These are phyloP conservation scores for Neurospora crassa DNA, from an alignment of 2,329 filamentous ascomycete species.

Conservation along the genomic window DNA sequence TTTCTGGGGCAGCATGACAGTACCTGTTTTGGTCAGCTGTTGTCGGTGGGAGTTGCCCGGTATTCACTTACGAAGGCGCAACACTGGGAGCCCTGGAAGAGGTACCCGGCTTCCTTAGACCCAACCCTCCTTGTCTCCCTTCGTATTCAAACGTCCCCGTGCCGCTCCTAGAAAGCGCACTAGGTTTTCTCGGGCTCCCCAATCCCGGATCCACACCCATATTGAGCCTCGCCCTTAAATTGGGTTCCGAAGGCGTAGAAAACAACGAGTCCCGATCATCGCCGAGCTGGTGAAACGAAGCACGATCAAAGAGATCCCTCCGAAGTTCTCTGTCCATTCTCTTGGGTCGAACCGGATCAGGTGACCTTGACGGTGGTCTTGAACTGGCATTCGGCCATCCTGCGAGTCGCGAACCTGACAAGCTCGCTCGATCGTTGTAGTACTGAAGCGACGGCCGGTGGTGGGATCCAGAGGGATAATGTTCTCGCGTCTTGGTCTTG, in stretches of 20 bases:
- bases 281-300: not conserved
- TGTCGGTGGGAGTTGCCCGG: not conserved
- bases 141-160: not conserved
- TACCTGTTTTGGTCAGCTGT: conserved; percentile 3
- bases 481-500: not conserved
- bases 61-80: conserved; percentile 8
- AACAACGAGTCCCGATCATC: not conserved
- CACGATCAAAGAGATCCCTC: not conserved
- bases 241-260: not conserved
- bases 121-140: not conserved
- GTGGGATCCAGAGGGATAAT: not conserved
- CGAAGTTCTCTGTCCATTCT: not conserved
- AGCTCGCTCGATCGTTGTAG: conserved; percentile 6
- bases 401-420: conserved; percentile 5
- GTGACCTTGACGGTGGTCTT: not conserved
- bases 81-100: not conserved
- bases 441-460: conserved; percentile 7
- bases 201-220: not conserved
- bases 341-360: not conserved
- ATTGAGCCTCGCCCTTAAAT: not conserved
- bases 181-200: not conserved
- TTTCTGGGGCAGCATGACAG: not conserved
- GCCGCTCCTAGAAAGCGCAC: not conserved
- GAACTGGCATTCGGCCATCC: conserved; percentile 4
- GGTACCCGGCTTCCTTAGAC: not conserved